These are phyloP conservation scores for Botrytis medusae DNA, from an alignment of 2,329 filamentous ascomycete species.

Conservation along the genomic window DNA sequence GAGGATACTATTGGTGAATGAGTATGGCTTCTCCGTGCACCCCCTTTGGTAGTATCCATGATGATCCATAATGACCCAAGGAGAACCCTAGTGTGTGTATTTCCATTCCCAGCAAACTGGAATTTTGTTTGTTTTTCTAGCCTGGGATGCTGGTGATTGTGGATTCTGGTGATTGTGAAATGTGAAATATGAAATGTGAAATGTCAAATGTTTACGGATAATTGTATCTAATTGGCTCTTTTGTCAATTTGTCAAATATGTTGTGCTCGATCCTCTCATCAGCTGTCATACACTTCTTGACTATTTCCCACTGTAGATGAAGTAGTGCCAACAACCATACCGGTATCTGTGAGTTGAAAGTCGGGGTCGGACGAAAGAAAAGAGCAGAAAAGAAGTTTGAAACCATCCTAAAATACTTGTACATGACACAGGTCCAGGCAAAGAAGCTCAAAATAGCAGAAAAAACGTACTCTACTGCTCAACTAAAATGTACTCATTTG, in stretches of 20 bases:
- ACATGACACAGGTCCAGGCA: neutral
- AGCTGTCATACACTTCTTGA: neutral
- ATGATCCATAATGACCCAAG: neutral
- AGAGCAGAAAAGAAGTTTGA: neutral
- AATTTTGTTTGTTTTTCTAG: neutral
- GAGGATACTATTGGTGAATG: neutral
- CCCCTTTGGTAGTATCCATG: neutral
- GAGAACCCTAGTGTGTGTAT: neutral
- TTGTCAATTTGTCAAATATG: neutral
- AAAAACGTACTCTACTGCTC: neutral
- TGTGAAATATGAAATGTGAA: too few species aligned
- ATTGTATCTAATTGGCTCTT: neutral
- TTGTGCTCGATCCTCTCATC: conserved; percentile 6
- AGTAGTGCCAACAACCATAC: neutral
- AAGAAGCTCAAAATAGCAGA: neutral
- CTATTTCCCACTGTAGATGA: neutral
- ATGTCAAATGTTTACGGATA: neutral
- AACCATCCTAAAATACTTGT: neutral
- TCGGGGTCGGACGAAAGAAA: neutral
- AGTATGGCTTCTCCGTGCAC: neutral
- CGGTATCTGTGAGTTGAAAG: neutral
- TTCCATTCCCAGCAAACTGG: conserved; percentile 10
- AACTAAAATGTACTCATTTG: neutral
- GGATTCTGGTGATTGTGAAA: neutral
- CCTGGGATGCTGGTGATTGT: neutral